These are phyloP conservation scores for Citropsis articulata DNA, from an alignment of 345 rosid genomes.

Conservation along the genomic window DNA sequence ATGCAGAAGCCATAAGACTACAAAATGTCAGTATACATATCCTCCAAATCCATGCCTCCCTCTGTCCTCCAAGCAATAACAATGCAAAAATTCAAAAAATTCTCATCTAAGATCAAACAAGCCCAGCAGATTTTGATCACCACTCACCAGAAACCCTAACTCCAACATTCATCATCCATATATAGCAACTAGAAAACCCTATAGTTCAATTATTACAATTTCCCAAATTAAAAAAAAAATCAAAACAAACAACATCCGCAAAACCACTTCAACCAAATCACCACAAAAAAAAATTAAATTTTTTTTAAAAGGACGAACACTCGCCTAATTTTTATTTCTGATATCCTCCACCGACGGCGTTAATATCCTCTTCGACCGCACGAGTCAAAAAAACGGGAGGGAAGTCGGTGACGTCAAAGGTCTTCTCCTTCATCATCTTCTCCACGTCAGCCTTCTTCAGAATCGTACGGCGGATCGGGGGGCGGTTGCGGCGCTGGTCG, in stretches of 20 bases:
- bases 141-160: neutral
- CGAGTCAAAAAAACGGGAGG: slow-evolving; percentile 76
- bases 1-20: neutral
- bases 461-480: slow-evolving; percentile 63
- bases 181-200: neutral
- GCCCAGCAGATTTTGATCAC: neutral
- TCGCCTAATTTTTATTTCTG: slow-evolving; percentile 19
- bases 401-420: slow-evolving; percentile 61
- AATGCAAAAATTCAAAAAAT: neutral
- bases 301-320: neutral
- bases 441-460: slow-evolving; percentile 71
- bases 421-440: slow-evolving; percentile 72
- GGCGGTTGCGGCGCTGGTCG: slow-evolving; percentile 92
- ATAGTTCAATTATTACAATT: neutral
- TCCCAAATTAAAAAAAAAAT: neutral
- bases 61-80: neutral
- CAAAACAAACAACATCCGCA: neutral
- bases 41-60: neutral
- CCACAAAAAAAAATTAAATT: neutral
- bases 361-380: slow-evolving; percentile 59
- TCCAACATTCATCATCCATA: neutral
- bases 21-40: neutral
- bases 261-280: neutral
- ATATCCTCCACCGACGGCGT: slow-evolving; percentile 32
- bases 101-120: neutral